Evolutionary conservation across 148 eudicot species (phyloP), one percentile per base, ranked within the genome.

Genomic region (Heliosperma pusillum): DNA sequence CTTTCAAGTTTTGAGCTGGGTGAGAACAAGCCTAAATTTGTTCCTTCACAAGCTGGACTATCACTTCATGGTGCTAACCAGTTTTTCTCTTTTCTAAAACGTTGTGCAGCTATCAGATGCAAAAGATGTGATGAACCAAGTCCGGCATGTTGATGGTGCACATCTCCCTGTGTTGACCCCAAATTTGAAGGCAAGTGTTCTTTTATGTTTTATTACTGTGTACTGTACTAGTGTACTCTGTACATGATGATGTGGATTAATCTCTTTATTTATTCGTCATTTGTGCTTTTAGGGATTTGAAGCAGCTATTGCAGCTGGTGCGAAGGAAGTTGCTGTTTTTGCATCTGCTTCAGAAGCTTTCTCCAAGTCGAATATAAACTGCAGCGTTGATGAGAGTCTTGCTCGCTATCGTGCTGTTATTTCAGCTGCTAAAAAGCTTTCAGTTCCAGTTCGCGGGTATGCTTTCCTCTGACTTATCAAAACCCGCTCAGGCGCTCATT

Each of bases 331-430:
- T 69, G 99, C 99, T 24, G 76, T 95, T 33, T 95, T 95, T 87
- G 96, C 99, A 83, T 88, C 99, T 69, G 99, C 97, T 68, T 95
- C 99, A 15, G 97, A 95, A 78, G 92, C 99, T 10, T 95, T 95
- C 83, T 95, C 97, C 17, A 82, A 80, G 71, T 95, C 99, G 57
- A 95, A 95, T 78, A 89, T 95, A 61, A 95, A 95, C 75, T 95
- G 99, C 84, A 89, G 90, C 86, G 84, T 95, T 67, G 86, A 88
- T 85, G 97, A 95, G 78, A 92, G 97, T 79, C 93, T 92, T 75
- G 74, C 82, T 86, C 91, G 93, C 59, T 92, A 87, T 69, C 88
- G 85, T 66, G 93, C 83, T 78, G 93, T 94, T 80, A 83, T 89
- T 58, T 74, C 74, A 80, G 92, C 96, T 74, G 98, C 98, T 74